Conservation (phyloP, 331 rosid genomes). For the Stylosanthes scabra region DNA sequence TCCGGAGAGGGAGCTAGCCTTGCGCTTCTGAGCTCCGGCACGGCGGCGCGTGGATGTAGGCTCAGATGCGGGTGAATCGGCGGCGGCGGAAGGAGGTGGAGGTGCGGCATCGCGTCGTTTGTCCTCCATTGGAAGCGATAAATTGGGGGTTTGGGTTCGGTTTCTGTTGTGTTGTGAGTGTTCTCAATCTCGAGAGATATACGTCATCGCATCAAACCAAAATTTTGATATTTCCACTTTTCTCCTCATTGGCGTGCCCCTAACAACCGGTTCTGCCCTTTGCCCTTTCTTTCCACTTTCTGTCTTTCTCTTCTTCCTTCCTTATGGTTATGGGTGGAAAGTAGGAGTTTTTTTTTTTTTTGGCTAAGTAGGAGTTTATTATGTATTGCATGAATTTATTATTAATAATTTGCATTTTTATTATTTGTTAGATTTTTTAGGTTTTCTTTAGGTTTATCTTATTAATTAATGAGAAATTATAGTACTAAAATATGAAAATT, state of each 20-base stretch:
- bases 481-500: no score
- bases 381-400: no score
- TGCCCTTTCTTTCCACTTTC: neutral
- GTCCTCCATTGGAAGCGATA: slow-evolving; percentile 69
- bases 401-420: no score
- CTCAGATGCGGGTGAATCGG: slow-evolving; percentile 73
- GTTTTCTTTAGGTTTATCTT: no score
- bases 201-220: neutral
- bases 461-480: no score
- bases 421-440: no score
- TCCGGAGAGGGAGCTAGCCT: slow-evolving; percentile 53
- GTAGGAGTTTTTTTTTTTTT: neutral
- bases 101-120: slow-evolving; percentile 73
- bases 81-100: slow-evolving; percentile 46
- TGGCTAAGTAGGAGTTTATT: neutral
- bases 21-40: slow-evolving; percentile 76
- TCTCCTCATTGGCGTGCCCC: neutral
- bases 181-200: neutral
- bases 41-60: slow-evolving; percentile 79
- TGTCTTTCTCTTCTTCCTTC: no score
- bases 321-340: neutral
- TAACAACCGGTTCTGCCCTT: neutral
- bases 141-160: neutral
- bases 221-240: neutral
- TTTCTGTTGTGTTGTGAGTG: neutral